Base-by-base conservation (phyloP, 2,329 filamentous ascomycete species). In the Aspergillus carbonarius region DNA sequence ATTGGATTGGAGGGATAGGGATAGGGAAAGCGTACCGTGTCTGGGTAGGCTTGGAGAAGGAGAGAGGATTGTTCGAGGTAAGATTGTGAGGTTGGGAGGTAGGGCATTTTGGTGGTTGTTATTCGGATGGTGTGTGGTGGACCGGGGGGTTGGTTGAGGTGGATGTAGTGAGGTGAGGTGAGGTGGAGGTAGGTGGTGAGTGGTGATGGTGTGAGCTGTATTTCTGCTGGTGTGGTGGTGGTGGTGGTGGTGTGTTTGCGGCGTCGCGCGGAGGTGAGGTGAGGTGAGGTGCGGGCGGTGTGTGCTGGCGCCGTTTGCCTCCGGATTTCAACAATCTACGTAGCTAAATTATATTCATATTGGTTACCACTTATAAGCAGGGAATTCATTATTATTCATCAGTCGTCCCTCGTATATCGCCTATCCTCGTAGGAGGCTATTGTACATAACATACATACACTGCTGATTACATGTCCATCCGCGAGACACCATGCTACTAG, bases 61-160 rank as follows among this genome's bases (percentile, higher is more conserved):
- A 93, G 86, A 17, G 87, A 82, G 13, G 93, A 96, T 76, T 97
- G 90, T 69, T 89, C 87, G 66, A 97, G 90, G 90, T 92, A 99
- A 79, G 93, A 89, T 77, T 96, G 88, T 76, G 90, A 90, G 58
- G 91, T 92, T 53, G 84, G 80, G 73, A 96, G 87, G 74, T 90
- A 87, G 2, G 90, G 88, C 93, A 96, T 96, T 58, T 67, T 79
- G 60, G 35, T 7, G 39, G 35, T n/a, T 48, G 44, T n/a, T 30
- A 7, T 17, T 7, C 2, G 20, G 17, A 23, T 23, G 7, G 12
- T 6, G n/a, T 20, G 12, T 34, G 17, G 17, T 18, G 7, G 6
- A 10, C n/a, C n/a, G n/a, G n/a, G n/a, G n/a, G n/a, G n/a, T n/a
- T 23, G 17, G 7, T 42, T n/a, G 7, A 37, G 13, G 12, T 23